Evolutionary conservation across 2,329 filamentous ascomycete species (phyloP).

Genomic region (Claviceps capensis): DNA sequence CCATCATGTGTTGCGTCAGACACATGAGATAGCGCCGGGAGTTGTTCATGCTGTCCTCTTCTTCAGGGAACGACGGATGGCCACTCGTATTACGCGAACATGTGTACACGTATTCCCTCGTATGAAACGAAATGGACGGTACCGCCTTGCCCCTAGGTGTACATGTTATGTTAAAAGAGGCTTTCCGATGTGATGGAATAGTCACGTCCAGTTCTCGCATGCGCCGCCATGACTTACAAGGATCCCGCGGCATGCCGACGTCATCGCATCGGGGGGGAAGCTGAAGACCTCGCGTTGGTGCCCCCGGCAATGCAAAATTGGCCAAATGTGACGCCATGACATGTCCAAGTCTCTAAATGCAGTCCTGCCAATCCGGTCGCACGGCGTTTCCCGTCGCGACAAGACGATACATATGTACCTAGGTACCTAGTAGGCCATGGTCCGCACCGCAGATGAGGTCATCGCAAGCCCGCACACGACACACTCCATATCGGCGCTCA

Average conservation of each 20-base stretch:
- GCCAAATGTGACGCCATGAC: slow-evolving; percentile 7
- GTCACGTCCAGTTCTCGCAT: slow-evolving; percentile 6
- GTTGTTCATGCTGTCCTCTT: slow-evolving; percentile 6
- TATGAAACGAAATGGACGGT: slow-evolving; percentile 3
- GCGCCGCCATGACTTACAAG: background rate
- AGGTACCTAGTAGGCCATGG: no score
- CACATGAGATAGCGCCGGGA: slow-evolving; percentile 3
- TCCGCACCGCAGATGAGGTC: no score
- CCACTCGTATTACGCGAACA: slow-evolving; percentile 8
- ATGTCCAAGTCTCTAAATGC: background rate
- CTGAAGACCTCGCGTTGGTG: slow-evolving; percentile 5
- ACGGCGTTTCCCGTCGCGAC: no score
- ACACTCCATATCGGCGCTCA: no score
- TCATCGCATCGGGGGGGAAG: slow-evolving; percentile 7
- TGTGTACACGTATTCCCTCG: slow-evolving; percentile 6
- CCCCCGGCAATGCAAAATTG: slow-evolving; percentile 1
- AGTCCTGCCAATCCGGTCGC: no score
- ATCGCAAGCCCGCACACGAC: no score
- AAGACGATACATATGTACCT: no score
- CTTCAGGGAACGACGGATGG: slow-evolving; percentile 3
- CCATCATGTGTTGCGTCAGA: slow-evolving; percentile 4
- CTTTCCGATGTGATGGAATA: background rate
- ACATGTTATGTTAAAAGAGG: background rate
- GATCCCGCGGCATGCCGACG: slow-evolving; percentile 4
- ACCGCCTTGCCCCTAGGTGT: background rate